Evolutionary conservation across 371 early-diverging fungal species (phyloP).

Genomic region (Chytridium lagenaria): DNA sequence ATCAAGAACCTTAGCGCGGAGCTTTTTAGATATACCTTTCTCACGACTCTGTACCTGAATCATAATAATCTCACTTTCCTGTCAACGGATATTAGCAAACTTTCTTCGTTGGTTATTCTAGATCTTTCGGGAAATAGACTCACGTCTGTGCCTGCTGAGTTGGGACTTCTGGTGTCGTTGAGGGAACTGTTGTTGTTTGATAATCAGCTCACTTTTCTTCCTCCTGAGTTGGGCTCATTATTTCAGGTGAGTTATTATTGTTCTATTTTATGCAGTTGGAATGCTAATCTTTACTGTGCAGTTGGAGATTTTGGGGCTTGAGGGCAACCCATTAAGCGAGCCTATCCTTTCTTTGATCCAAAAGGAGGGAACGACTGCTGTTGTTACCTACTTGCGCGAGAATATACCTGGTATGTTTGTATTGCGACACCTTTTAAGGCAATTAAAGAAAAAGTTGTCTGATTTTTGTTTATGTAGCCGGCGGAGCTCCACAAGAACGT

Average conservation of each 20-base stretch:
- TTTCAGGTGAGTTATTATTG: slow-evolving; percentile 62
- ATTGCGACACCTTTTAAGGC: too few species aligned
- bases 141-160: slow-evolving; percentile 83
- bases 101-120: slow-evolving; percentile 70
- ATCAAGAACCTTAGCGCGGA: slow-evolving; percentile 77
- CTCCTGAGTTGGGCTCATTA: slow-evolving; percentile 91
- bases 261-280: background rate
- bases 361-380: slow-evolving; percentile 86
- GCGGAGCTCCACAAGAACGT: slow-evolving; percentile 86
- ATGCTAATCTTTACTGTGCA: background rate
- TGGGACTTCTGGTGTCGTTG: slow-evolving; percentile 85
- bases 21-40: slow-evolving; percentile 80
- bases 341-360: slow-evolving; percentile 80
- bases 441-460: background rate
- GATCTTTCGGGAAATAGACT: slow-evolving; percentile 94
- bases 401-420: slow-evolving; percentile 78
- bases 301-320: slow-evolving; percentile 90
- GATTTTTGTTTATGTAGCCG: slow-evolving; percentile 60
- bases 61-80: slow-evolving; percentile 88
- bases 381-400: slow-evolving; percentile 92
- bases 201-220: slow-evolving; percentile 88
- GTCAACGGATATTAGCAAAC: slow-evolving; percentile 72
- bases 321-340: slow-evolving; percentile 95
- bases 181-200: slow-evolving; percentile 92
- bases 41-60: slow-evolving; percentile 91